Conservation (phyloP, 441 rosid genomes). For the Pelargonium citronellum region DNA sequence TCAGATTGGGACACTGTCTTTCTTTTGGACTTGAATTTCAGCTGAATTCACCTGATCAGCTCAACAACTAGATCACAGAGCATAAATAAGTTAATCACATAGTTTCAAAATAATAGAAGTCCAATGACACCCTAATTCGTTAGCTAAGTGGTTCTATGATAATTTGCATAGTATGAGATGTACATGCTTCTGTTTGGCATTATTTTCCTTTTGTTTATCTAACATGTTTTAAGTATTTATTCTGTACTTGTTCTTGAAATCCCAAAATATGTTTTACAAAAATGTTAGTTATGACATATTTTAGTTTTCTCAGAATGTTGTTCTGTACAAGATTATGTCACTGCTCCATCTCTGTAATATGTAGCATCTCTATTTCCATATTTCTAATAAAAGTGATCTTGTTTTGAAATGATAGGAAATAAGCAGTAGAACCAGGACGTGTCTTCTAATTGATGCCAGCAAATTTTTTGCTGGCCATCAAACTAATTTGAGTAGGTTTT, state of each 20-base stretch:
- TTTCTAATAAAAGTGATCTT: conserved; percentile 2
- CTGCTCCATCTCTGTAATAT: background rate
- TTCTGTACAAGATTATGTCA: background rate
- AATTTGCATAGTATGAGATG: background rate
- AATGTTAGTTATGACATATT: background rate
- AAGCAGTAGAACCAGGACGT: conserved; percentile 7
- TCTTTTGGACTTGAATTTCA: too few relatives aligned
- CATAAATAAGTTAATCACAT: too few relatives aligned
- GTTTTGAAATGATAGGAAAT: conserved; percentile 1
- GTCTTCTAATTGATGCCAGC: conserved; percentile 38
- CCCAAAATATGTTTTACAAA: background rate
- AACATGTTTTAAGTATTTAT: background rate
- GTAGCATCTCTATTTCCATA: background rate
- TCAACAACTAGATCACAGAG: too few relatives aligned
- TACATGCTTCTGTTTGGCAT: background rate
- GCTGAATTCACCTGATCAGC: too few relatives aligned
- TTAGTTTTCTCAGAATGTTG: background rate
- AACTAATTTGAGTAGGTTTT: conserved; percentile 12
- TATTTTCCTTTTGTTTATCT: background rate
- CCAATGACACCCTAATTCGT: background rate
- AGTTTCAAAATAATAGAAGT: background rate
- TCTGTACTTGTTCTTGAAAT: background rate
- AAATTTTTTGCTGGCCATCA: conserved; percentile 39
- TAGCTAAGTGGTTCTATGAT: background rate
- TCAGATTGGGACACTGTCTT: too few relatives aligned